phyloP scores from a whole-genome alignment of 208 protist genomes.

The Acanthamoeba lenticulata region DNA sequence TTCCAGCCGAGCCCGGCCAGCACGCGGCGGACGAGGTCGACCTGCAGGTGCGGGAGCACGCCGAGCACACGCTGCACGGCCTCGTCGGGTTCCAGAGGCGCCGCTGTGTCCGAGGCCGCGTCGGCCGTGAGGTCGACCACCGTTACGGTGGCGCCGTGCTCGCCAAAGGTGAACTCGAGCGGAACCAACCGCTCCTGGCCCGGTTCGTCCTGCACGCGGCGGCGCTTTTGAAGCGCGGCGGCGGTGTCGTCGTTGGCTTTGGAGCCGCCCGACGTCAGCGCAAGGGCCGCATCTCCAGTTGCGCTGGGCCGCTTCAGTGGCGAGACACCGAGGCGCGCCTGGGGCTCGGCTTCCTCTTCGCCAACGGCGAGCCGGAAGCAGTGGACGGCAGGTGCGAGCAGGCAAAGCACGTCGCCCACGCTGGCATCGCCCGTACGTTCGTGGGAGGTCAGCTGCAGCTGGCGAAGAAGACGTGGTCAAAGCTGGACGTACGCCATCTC shows the following conservation, averaged over 20 bases:
- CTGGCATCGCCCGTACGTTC: neutral
- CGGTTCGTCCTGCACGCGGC: neutral
- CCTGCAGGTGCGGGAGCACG: neutral
- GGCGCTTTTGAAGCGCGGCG: too few species aligned
- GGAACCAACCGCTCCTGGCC: neutral
- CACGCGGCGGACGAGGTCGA: neutral
- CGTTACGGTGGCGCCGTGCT: neutral
- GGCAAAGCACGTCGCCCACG: neutral
- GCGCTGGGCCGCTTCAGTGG: too few species aligned
- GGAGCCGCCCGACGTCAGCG: too few species aligned
- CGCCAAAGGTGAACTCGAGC: neutral
- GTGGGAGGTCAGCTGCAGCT: too few species aligned
- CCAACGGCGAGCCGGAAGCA: neutral
- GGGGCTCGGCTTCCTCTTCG: neutral
- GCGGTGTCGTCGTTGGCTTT: too few species aligned
- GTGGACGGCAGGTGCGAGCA: neutral
- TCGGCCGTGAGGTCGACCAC: neutral
- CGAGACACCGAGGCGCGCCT: neutral
- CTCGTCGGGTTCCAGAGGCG: neutral
- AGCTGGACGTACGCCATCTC: neutral
- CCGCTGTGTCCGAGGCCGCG: neutral
- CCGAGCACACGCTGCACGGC: neutral
- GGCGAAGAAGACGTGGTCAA: neutral
- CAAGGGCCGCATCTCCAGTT: too few species aligned
- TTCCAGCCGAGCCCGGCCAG: neutral